Conservation (phyloP, 75 land plant species). For the Selaginella moellendorffii region DNA sequence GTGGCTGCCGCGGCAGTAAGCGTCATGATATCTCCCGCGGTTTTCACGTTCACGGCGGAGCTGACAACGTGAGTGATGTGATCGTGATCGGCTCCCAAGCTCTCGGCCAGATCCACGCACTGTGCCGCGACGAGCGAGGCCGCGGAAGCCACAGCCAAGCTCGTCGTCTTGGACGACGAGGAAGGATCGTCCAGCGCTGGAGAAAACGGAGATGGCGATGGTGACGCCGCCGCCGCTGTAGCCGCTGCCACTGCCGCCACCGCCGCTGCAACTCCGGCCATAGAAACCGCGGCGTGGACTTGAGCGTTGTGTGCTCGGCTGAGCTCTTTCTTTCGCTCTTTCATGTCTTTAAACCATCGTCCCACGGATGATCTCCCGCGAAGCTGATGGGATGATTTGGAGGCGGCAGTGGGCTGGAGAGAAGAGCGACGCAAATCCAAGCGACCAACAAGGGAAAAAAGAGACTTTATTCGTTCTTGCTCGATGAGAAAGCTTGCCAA, state of each 20-base stretch:
- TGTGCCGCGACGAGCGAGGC: conserved; percentile 89
- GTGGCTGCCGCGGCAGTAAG: conserved; percentile 93
- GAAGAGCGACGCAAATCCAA: too few species aligned
- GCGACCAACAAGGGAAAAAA: too few species aligned
- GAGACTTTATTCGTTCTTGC: too few species aligned
- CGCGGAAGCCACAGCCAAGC: conserved; percentile 86
- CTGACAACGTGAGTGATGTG: conserved; percentile 60
- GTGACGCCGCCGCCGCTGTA: conserved; percentile 11
- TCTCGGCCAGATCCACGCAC: conserved; percentile 80
- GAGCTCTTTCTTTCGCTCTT: conserved; percentile 71
- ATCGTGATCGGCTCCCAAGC: conserved; percentile 77
- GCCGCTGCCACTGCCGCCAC: conserved; percentile 76
- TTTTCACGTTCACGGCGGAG: conserved; percentile 76
- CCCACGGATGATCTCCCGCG: conserved; percentile 44
- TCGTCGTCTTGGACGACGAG: conserved; percentile 30
- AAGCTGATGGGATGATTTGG: neutral
- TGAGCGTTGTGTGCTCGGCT: conserved; percentile 73
- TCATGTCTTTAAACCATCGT: conserved; percentile 71
- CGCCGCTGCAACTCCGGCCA: conserved; percentile 90
- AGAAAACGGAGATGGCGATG: too few species aligned
- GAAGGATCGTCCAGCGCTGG: conserved; percentile 63
- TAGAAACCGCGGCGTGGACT: conserved; percentile 78
- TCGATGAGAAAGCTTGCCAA: too few species aligned
- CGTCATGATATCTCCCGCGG: conserved; percentile 80
- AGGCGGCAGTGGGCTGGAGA: neutral